phyloP scores from a whole-genome alignment of 2,329 filamentous ascomycete species.

The Drechslerella stenobrocha region DNA sequence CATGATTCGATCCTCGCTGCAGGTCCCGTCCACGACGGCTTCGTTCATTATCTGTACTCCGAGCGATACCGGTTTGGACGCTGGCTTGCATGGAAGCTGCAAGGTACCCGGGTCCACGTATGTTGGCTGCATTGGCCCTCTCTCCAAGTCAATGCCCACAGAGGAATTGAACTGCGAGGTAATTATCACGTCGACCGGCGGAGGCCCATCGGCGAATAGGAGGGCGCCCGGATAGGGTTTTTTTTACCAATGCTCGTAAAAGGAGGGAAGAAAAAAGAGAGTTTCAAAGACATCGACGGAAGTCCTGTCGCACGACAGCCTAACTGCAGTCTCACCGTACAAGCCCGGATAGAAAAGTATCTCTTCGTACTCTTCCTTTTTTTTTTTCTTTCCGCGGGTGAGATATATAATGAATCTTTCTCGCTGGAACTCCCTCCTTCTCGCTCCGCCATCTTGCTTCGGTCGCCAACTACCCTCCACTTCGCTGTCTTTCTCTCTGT shows the following conservation, averaged over 20 bases:
- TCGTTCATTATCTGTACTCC: background rate
- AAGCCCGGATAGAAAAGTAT: slow-evolving; percentile 35
- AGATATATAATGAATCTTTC: slow-evolving; percentile 26
- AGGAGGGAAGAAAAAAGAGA: slow-evolving; percentile 28
- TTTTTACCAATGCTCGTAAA: slow-evolving; percentile 12
- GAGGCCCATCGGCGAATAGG: background rate
- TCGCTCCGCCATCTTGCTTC: slow-evolving; percentile 34
- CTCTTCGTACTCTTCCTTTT: background rate
- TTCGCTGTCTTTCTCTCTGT: slow-evolving; percentile 1
- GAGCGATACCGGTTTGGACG: slow-evolving; percentile 7
- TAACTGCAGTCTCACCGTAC: slow-evolving; percentile 31
- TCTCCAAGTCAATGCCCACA: slow-evolving; percentile 1
- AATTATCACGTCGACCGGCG: slow-evolving; percentile 13
- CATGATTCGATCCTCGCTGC: background rate
- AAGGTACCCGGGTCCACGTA: slow-evolving; percentile 40
- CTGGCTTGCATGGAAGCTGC: slow-evolving; percentile 17
- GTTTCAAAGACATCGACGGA: slow-evolving; percentile 25
- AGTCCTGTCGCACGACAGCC: slow-evolving; percentile 31
- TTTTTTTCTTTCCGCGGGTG: background rate
- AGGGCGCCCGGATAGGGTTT: background rate
- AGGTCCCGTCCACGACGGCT: background rate
- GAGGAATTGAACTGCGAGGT: slow-evolving; percentile 3
- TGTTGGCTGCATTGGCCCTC: slow-evolving; percentile 8
- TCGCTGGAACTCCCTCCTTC: slow-evolving; percentile 45
- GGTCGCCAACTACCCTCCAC: slow-evolving; percentile 12